These are phyloP conservation scores for Psidium friedrichsthalianum DNA, from an alignment of 345 rosid species.

Conservation along the genomic window DNA sequence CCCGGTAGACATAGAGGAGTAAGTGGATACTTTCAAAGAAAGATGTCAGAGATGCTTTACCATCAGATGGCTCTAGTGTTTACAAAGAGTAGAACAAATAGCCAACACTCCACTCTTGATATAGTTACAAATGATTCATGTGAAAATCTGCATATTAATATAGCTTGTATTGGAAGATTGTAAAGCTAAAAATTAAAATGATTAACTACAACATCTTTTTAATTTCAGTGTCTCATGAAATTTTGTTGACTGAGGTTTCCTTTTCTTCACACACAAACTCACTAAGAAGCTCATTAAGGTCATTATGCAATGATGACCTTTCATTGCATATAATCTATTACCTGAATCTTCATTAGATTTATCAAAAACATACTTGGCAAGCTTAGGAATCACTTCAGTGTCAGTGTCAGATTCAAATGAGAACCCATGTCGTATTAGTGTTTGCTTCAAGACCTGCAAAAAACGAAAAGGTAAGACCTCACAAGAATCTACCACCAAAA, in stretches of 20 bases:
- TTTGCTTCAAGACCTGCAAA: conserved; percentile 67
- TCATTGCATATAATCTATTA: not conserved
- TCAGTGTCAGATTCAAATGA: conserved; percentile 88
- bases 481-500: not conserved
- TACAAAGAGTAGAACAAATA: not conserved
- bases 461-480: not conserved
- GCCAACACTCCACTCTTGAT: not conserved
- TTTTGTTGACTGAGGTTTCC: not conserved
- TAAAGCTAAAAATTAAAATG: not conserved
- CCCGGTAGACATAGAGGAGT: too few relatives aligned
- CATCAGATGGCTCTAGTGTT: not conserved
- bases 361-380: conserved; percentile 83
- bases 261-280: not conserved
- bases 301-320: not conserved
- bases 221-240: not conserved
- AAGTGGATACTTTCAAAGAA: not conserved
- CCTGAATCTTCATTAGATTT: conserved; percentile 52
- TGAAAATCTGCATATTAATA: not conserved
- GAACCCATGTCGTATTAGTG: conserved; percentile 72
- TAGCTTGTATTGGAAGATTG: not conserved
- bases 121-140: not conserved
- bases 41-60: not conserved
- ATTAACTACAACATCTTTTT: not conserved
- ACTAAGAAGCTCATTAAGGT: not conserved
- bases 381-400: conserved; percentile 95